Percentiles rank a stretch among this genome's conserved stretches.
These are phyloP conservation scores for Chrysochromulina parva DNA, from an alignment of 78 protist species.

Conservation along the genomic window DNA sequence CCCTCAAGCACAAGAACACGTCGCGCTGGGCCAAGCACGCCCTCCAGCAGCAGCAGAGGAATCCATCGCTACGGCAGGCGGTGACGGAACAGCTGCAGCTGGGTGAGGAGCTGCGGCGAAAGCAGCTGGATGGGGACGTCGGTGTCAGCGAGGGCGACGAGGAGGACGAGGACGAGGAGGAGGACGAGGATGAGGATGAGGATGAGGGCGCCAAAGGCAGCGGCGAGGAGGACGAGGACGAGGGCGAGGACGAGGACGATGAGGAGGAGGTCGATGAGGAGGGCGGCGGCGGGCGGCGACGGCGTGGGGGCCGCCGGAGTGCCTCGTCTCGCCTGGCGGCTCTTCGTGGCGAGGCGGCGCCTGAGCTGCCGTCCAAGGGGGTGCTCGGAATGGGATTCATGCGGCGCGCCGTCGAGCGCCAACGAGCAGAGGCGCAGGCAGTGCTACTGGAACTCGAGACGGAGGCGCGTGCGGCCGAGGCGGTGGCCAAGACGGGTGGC, in stretches of 20 bases:
- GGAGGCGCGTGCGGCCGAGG: background rate
- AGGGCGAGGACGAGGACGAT: too few relatives aligned
- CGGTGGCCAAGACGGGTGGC: background rate
- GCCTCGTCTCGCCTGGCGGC: too few relatives aligned
- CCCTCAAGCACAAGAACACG: conserved; percentile 12
- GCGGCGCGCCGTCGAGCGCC: conserved; percentile 2
- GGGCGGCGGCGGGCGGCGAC: too few relatives aligned
- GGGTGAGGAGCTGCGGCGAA: background rate
- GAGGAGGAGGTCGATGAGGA: too few relatives aligned
- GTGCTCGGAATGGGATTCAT: background rate
- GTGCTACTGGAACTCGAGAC: background rate
- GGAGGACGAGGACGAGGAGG: background rate
- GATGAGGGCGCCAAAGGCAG: background rate
- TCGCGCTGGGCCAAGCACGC: background rate
- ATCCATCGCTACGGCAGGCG: background rate
- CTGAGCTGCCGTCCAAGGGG: background rate
- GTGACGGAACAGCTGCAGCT: background rate
- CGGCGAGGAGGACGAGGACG: background rate
- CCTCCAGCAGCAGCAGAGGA: background rate
- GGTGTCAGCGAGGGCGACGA: background rate
- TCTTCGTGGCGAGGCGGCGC: background rate
- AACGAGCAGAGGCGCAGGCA: background rate
- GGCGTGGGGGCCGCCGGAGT: too few relatives aligned
- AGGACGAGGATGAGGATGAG: background rate
- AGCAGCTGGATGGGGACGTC: background rate